Base-by-base conservation (phyloP, 2,329 filamentous ascomycete species). In the Blumeria hordei region DNA sequence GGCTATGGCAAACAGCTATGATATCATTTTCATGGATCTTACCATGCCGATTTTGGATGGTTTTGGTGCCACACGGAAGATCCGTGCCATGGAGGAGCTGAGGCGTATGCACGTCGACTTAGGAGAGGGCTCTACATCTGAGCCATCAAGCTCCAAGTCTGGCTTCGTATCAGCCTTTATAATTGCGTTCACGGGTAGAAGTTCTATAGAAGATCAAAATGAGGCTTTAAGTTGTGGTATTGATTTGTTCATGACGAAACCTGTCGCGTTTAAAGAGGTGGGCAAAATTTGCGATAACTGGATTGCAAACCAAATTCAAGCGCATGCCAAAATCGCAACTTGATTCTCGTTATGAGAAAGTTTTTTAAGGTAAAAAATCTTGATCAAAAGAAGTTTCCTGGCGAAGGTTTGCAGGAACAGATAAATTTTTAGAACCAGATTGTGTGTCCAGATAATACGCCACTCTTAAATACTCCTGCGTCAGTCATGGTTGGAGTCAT, bases 41-140 rank as follows among this genome's bases (percentile, higher is more conserved):
- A 62, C 62, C 5, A 78, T 78, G 75, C 75, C 75, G 0, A 66
- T 76, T 4, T 71, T 78, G 59, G 70, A 77, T 58, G 72, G 72
- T 0, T 65, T 74, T 12, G 70, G 71, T 18, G 68, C 72, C 0
- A 76, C 74, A 8, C 66, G 67, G 9, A 67, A 66, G 55, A 76
- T 77, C 18, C 69, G 74, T 3, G 67, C 69, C 1, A 67, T 72
- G 16, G 74, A 77, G 59, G 60, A 62, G 58, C 43, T 57, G 49
- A 54, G 60, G 58, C 18, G 60, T 59, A 28, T 28, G 4, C 21
- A 28, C 21, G 21, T 28, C 21, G 21, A 28, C 21, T 59, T 61
- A 54, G 54, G 63, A 59, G n/a, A 59, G 54, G 58, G 56, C 56
- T 33, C 58, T 59, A 10, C 12, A 1, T 21, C 50, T 11, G 9